A percentile compares a stretch with the other conserved stretches of the same genome.
These are phyloP conservation scores for Pichia sorboxylosa DNA, from an alignment of 1,139 yeast species.

Conservation along the genomic window DNA sequence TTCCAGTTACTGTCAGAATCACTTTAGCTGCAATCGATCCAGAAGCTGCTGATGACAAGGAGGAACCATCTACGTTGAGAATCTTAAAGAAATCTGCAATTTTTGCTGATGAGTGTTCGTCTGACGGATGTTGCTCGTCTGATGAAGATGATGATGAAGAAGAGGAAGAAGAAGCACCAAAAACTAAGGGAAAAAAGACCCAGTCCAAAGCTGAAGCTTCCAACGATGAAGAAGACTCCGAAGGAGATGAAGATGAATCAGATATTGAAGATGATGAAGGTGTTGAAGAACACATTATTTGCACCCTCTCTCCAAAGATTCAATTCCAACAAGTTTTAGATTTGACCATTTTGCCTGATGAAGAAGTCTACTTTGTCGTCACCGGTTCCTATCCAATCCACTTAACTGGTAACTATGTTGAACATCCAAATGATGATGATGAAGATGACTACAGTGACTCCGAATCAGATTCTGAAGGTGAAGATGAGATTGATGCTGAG, in stretches of 20 bases:
- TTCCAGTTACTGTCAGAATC: conserved; percentile 79
- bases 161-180: conserved; percentile 31
- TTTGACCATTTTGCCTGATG: conserved; percentile 83
- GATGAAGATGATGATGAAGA: conserved; percentile 37
- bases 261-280: conserved; percentile 45
- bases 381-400: conserved; percentile 93
- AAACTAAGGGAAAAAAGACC: conserved; percentile 28
- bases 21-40: conserved; percentile 96
- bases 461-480: conserved; percentile 35
- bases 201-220: conserved; percentile 25
- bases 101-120: conserved; percentile 37
- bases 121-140: conserved; percentile 38
- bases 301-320: conserved; percentile 79
- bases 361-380: conserved; percentile 86
- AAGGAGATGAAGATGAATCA: conserved; percentile 44
- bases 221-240: conserved; percentile 30
- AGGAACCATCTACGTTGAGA: conserved; percentile 79
- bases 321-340: conserved; percentile 88
- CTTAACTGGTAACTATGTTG: conserved; percentile 88
- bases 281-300: conserved; percentile 66
- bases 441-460: conserved; percentile 44
- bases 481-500: conserved; percentile 47
- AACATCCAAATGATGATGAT: conserved; percentile 79
- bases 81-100: conserved; percentile 61
- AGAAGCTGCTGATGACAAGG: conserved; percentile 65